Conservation (phyloP, 192 early-diverging fungal species). For the Diversispora eburnea region DNA sequence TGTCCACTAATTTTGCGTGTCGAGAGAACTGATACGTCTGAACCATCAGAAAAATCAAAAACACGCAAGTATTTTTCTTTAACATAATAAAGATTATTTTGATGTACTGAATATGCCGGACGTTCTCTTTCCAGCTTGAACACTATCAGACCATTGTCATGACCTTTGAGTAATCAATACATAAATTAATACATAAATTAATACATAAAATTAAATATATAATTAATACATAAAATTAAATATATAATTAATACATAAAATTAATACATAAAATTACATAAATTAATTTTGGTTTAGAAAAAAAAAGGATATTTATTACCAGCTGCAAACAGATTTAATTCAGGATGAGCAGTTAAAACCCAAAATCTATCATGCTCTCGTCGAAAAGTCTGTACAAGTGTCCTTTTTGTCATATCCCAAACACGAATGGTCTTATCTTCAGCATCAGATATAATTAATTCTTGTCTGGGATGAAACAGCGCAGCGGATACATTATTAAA, state of each 20-base stretch:
- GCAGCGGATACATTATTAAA: conserved; percentile 95
- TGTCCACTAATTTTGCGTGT: conserved; percentile 73
- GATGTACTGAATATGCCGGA: conserved; percentile 82
- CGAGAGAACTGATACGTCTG: conserved; percentile 74
- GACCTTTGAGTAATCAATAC: conserved; percentile 49
- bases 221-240: background rate
- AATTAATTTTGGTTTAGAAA: background rate
- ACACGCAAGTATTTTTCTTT: conserved; percentile 82
- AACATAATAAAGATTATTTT: conserved; percentile 82
- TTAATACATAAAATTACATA: background rate
- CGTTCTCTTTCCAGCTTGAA: conserved; percentile 99
- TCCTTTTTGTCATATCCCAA: conserved; percentile 97
- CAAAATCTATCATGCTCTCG: conserved; percentile 96
- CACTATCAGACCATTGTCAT: conserved; percentile 96
- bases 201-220: conserved; percentile 15
- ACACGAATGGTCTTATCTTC: conserved; percentile 98
- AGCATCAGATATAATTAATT: conserved; percentile 88
- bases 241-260: background rate
- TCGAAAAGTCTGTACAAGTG: conserved; percentile 91
- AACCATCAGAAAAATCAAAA: conserved; percentile 74
- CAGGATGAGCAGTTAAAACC: conserved; percentile 93
- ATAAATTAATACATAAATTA: background rate
- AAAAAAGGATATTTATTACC: conserved; percentile 44
- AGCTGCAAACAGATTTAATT: conserved; percentile 97
- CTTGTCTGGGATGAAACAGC: conserved; percentile 95